phyloP scores from a whole-genome alignment of 768 basidiomycete species.

The Leccinum fibrillosum region DNA sequence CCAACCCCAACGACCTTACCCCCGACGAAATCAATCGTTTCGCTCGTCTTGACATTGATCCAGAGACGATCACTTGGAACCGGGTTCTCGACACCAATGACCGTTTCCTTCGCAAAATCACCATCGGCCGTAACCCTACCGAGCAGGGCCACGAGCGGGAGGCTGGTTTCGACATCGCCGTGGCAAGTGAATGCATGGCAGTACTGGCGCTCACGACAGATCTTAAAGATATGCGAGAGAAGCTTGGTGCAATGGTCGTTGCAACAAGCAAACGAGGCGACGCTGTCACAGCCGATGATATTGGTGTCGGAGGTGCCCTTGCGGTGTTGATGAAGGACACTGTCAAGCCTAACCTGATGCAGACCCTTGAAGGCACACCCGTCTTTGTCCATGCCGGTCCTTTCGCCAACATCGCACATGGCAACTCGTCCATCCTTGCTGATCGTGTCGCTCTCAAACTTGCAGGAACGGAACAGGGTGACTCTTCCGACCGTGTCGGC shows the following conservation, averaged over 20 bases:
- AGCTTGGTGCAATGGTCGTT: constrained; percentile 95
- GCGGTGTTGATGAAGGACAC: constrained; percentile 98
- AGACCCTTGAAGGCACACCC: constrained; percentile 96
- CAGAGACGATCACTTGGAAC: constrained; percentile 94
- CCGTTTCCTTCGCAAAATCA: constrained; percentile 91
- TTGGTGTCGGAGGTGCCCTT: constrained; percentile 92
- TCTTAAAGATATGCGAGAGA: constrained; percentile 86
- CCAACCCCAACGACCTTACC: constrained; percentile 86
- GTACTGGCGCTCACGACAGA: constrained; percentile 90
- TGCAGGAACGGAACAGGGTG: constrained; percentile 91
- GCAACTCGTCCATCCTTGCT: constrained; percentile 98
- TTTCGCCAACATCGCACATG: constrained; percentile 98
- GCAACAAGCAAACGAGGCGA: constrained; percentile 90
- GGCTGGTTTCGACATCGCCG: constrained; percentile 94
- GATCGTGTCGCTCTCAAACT: constrained; percentile 96
- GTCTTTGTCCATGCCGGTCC: constrained; percentile 99
- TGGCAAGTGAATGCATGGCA: constrained; percentile 98
- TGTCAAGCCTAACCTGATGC: constrained; percentile 99
- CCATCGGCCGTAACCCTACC: constrained; percentile 85
- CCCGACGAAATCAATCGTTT: constrained; percentile 90
- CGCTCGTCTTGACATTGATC: constrained; percentile 88
- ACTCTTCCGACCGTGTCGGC: constrained; percentile 73
- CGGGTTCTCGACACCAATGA: constrained; percentile 97
- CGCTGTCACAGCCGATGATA: constrained; percentile 92
- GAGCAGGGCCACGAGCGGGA: constrained; percentile 88